These are phyloP conservation scores for Fusarium verrucosum DNA, from an alignment of 2,329 filamentous ascomycete species.

Conservation along the genomic window DNA sequence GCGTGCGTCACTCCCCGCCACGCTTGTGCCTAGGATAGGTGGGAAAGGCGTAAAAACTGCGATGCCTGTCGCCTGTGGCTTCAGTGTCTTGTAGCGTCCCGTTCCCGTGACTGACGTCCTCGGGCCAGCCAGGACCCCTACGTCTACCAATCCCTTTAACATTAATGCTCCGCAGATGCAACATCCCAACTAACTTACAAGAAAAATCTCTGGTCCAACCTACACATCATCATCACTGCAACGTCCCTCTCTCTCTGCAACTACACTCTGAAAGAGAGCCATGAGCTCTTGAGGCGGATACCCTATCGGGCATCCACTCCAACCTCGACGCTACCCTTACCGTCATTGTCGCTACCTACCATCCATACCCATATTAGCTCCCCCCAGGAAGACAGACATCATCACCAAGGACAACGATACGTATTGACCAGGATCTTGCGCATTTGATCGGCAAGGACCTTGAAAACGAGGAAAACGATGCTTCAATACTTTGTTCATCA, in stretches of 20 bases:
- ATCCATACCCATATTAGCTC: constrained; percentile 2
- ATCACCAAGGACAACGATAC: constrained; percentile 38
- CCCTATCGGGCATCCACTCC: constrained; percentile 33
- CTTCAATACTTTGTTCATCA: constrained; percentile 32
- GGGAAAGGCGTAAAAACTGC: constrained; percentile 26
- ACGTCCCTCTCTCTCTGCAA: constrained; percentile 5
- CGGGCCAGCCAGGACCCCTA: constrained; percentile 20
- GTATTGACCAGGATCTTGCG: constrained; percentile 26
- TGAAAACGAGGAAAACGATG: constrained; percentile 36
- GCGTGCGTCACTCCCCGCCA: constrained; percentile 38
- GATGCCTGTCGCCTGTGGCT: constrained; percentile 20
- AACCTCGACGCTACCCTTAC: constrained; percentile 14
- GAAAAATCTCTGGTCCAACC: constrained; percentile 8
- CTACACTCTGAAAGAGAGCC: constrained; percentile 9
- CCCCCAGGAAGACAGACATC: constrained; percentile 17
- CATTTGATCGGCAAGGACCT: constrained; percentile 34
- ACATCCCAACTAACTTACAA: constrained; percentile 24
- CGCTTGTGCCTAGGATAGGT: constrained; percentile 30
- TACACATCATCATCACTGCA: constrained; percentile 8
- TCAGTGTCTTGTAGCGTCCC: constrained; percentile 23
- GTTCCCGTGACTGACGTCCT: constrained; percentile 24
- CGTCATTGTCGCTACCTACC: constrained; percentile 19
- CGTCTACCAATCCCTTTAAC: constrained; percentile 19
- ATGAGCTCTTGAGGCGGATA: constrained; percentile 40
- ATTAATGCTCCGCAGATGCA: constrained; percentile 27